These are phyloP conservation scores for Pleurotus eryngii DNA, from an alignment of 768 basidiomycete species.

Conservation along the genomic window DNA sequence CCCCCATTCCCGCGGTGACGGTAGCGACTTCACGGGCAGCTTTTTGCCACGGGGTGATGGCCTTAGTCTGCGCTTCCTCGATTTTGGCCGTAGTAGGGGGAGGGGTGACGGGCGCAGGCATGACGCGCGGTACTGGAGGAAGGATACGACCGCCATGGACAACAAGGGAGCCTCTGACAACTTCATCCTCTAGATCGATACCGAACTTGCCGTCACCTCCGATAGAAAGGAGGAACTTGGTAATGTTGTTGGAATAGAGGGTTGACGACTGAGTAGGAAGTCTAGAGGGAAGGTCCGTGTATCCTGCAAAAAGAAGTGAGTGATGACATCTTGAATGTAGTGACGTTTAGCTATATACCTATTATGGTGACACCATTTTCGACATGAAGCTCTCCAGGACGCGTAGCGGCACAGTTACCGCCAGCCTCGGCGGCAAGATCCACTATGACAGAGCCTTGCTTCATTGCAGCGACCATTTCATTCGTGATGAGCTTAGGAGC, in stretches of 20 bases:
- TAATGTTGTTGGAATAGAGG: slow-evolving; percentile 88
- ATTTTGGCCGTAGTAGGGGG: slow-evolving; percentile 46
- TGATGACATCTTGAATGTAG: neutral
- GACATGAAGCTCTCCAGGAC: slow-evolving; percentile 67
- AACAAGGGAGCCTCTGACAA: slow-evolving; percentile 77
- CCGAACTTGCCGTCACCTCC: slow-evolving; percentile 59
- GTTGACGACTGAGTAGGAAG: slow-evolving; percentile 88
- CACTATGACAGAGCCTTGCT: slow-evolving; percentile 85
- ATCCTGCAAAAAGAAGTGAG: slow-evolving; percentile 41
- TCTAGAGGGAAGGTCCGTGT: slow-evolving; percentile 83
- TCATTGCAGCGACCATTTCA: slow-evolving; percentile 90
- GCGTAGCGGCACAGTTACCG: slow-evolving; percentile 84
- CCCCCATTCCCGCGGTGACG: slow-evolving; percentile 75
- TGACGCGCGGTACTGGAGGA: slow-evolving; percentile 63
- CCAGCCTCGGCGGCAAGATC: slow-evolving; percentile 86
- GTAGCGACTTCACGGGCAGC: slow-evolving; percentile 69
- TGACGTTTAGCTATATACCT: slow-evolving; percentile 35
- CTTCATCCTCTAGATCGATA: slow-evolving; percentile 79
- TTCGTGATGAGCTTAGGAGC: slow-evolving; percentile 83
- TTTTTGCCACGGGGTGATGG: slow-evolving; percentile 87
- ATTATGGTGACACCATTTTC: slow-evolving; percentile 81
- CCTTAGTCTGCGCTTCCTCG: slow-evolving; percentile 45
- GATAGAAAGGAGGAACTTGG: slow-evolving; percentile 83
- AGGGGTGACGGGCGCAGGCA: slow-evolving; percentile 57
- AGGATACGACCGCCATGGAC: slow-evolving; percentile 64